Conservation (phyloP, 2,329 filamentous ascomycete genomes). For the Diaporthe amygdali region DNA sequence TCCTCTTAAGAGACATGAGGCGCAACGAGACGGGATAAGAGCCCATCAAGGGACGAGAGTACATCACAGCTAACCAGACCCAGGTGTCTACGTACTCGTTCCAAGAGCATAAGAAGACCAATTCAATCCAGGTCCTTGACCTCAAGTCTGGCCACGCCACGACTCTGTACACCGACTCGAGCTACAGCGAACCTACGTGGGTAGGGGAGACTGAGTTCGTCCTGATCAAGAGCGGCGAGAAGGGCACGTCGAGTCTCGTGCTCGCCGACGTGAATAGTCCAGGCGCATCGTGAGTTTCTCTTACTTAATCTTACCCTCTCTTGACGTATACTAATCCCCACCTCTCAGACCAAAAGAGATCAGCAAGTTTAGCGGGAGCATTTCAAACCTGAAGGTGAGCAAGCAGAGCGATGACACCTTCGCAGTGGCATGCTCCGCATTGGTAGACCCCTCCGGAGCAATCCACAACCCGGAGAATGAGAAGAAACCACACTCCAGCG, state of each 20-base stretch:
- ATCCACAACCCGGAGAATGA: conserved; percentile 70
- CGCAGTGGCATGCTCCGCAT: conserved; percentile 64
- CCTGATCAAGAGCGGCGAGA: conserved; percentile 56
- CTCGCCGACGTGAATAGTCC: conserved; percentile 43
- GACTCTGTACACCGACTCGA: conserved; percentile 67
- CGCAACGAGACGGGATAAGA: background rate
- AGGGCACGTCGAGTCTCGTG: conserved; percentile 53
- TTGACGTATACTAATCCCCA: background rate
- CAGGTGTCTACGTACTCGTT: conserved; percentile 81
- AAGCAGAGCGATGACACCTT: conserved; percentile 53
- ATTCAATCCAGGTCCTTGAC: conserved; percentile 73
- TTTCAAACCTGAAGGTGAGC: conserved; percentile 66
- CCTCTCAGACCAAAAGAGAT: conserved; percentile 49
- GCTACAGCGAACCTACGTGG: conserved; percentile 77
- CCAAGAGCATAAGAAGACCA: conserved; percentile 70
- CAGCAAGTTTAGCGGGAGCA: conserved; percentile 52
- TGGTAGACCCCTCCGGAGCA: conserved; percentile 70
- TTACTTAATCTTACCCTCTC: background rate
- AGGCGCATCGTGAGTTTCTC: conserved; percentile 42
- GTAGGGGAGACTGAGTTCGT: conserved; percentile 69
- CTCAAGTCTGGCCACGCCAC: conserved; percentile 69
- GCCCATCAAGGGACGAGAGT: background rate
- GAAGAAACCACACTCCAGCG: conserved; percentile 65
- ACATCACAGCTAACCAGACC: background rate
- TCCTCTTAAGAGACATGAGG: background rate